Evolutionary conservation across 1,139 yeast species (phyloP), one percentile per base, ranked within the genome.

Genomic region (Yamadazyma taylorii): DNA sequence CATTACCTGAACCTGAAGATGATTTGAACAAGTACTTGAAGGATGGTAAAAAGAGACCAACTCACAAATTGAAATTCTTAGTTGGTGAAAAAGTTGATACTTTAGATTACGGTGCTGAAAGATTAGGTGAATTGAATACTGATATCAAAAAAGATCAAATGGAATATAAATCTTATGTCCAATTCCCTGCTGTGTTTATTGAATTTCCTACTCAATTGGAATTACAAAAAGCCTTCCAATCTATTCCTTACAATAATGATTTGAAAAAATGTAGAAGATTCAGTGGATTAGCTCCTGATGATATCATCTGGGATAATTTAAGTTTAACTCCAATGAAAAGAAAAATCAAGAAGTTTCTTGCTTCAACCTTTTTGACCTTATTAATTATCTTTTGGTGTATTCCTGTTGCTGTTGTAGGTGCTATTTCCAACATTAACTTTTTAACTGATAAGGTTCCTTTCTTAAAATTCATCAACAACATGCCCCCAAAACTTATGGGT

Each of bases 381-480:
- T 61, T 84, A 55, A 78, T 88, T 45, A 75, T 90, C 39, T 84
- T 89, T 58, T 92, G 97, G 97, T 78, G 96, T 42, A 73, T 89
- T 52, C 97, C 97, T 13, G 97, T 90, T 36, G 96, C 97, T 2
- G 87, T 88, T 59, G 96, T 92, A 39, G 97, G 97, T 81, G 71
- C 83, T 54, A 77, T 92, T 48, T 89, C 97, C 16, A 90, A 90
- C 63, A 76, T 92, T 51, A 79, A 84, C 46, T 75, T 73, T 51
- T 70, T 89, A 60, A 85, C 83, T 27, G 69, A 78, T 36, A 79
- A 78, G 46, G 71, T 89, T 17, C 85, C 68, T 15, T 89, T 84
- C 72, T 74, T 90, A 51, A 58, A 66, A 21, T 90, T 86, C 60
- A 76, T 92, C 50, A 62, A 81, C 55, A 75, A 81, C 23, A 64